These are phyloP conservation scores for Chalciporus sp. DNA, from an alignment of 1,284 basidiomycete genomes.

Conservation along the genomic window DNA sequence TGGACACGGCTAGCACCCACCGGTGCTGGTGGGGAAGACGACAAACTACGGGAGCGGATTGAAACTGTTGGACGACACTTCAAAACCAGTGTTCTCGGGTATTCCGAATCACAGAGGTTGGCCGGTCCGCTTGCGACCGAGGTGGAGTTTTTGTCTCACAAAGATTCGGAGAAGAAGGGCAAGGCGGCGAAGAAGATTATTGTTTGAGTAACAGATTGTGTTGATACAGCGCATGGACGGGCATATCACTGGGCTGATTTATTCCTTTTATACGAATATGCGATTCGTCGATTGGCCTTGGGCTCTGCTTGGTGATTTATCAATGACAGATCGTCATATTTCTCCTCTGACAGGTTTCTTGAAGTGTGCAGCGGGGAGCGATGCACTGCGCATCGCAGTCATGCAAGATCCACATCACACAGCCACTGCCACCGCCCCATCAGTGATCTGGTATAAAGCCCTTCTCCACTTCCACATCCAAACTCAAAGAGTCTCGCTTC, in stretches of 20 bases:
- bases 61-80: conserved; percentile 77
- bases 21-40: conserved; percentile 46
- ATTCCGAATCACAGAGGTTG: conserved; percentile 71
- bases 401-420: conserved; percentile 18
- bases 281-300: conserved; percentile 18
- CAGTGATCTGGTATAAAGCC: conserved; percentile 18
- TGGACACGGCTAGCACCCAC: conserved; percentile 89
- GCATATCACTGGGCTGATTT: conserved; percentile 33
- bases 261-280: conserved; percentile 31
- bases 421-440: conserved; percentile 19
- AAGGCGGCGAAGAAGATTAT: conserved; percentile 81
- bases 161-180: conserved; percentile 94
- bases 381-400: conserved; percentile 14
- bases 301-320: conserved; percentile 22
- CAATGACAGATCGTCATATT: conserved; percentile 28
- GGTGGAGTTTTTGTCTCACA: conserved; percentile 93
- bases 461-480: conserved; percentile 11
- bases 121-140: conserved; percentile 86
- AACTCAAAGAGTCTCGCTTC: neutral
- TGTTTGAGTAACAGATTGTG: conserved; percentile 47
- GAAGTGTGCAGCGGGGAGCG: neutral
- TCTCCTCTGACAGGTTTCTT: conserved; percentile 9
- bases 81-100: conserved; percentile 89
- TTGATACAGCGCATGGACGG: conserved; percentile 16
- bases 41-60: conserved; percentile 69